Evolutionary conservation across 2,329 filamentous ascomycete species (phyloP).

Genomic region (Cladosporium sp.): DNA sequence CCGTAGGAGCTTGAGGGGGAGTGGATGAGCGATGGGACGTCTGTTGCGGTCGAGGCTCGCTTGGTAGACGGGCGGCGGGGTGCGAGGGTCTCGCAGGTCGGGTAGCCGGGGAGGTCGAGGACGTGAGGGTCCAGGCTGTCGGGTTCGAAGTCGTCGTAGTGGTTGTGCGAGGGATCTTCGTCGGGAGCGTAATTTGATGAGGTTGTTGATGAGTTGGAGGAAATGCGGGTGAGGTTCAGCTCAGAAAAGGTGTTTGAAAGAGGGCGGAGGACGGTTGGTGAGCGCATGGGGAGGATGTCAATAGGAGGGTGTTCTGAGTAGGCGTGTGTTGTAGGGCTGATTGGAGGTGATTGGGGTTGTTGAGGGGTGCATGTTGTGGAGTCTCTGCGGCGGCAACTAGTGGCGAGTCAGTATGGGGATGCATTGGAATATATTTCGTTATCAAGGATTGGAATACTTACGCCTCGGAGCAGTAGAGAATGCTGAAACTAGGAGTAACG

Average conservation of each 20-base stretch:
- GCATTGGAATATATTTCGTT: background rate
- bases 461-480: slow-evolving; percentile 64
- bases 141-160: slow-evolving; percentile 10
- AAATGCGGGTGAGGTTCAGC: slow-evolving; percentile 48
- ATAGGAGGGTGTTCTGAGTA: slow-evolving; percentile 16
- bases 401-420: slow-evolving; percentile 5
- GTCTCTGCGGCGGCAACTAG: slow-evolving; percentile 47
- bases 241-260: slow-evolving; percentile 40
- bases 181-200: background rate
- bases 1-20: slow-evolving; percentile 44
- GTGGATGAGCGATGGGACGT: slow-evolving; percentile 43
- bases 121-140: slow-evolving; percentile 4
- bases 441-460: slow-evolving; percentile 33
- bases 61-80: slow-evolving; percentile 3
- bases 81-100: slow-evolving; percentile 1
- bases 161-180: background rate
- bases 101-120: slow-evolving; percentile 8
- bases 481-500: slow-evolving; percentile 54
- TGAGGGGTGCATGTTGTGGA: slow-evolving; percentile 26
- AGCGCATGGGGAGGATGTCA: slow-evolving; percentile 46
- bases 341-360: slow-evolving; percentile 18
- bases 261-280: slow-evolving; percentile 39
- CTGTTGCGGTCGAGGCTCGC: slow-evolving; percentile 26
- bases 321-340: slow-evolving; percentile 29
- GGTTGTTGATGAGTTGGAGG: slow-evolving; percentile 53